A percentile compares a stretch with the other conserved stretches of the same genome.
Conservation (phyloP, 352 stramenopile species). For the Globisporangium irregulare region DNA sequence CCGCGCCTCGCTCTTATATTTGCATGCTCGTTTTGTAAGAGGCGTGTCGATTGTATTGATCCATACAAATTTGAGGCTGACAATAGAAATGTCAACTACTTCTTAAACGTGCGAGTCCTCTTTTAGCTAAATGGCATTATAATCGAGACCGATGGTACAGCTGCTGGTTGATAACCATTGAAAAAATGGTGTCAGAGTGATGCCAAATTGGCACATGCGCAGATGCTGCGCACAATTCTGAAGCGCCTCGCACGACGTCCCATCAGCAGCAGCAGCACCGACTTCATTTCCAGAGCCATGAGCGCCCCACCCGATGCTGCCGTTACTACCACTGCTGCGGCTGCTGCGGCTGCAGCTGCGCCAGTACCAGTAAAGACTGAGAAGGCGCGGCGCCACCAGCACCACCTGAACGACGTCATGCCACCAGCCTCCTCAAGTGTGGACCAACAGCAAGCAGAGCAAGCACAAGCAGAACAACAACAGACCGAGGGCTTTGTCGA, state of each 20-base stretch:
- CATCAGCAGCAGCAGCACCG: not conserved
- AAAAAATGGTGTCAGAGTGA: not conserved
- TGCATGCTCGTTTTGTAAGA: not conserved
- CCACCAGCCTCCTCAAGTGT: not conserved
- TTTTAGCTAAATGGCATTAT: not conserved
- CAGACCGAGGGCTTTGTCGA: conserved; percentile 10
- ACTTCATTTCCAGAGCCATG: not conserved
- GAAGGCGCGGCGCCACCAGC: conserved; percentile 40
- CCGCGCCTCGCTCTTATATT: not conserved
- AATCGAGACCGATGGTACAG: not conserved
- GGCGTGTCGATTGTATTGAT: not conserved
- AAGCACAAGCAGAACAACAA: not conserved
- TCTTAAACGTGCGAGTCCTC: too few species aligned
- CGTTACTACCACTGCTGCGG: not conserved
- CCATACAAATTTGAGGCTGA: not conserved
- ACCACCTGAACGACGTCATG: conserved; percentile 34
- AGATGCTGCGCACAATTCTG: not conserved
- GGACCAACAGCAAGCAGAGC: conserved; percentile 1
- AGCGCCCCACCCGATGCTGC: not conserved
- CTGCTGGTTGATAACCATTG: not conserved
- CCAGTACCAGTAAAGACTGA: not conserved
- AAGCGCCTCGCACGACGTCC: not conserved
- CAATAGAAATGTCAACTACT: not conserved
- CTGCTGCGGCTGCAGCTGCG: not conserved
- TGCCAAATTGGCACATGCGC: not conserved